These are phyloP conservation scores for Nyssa sinensis DNA, from an alignment of 148 eudicot genomes.

Conservation along the genomic window DNA sequence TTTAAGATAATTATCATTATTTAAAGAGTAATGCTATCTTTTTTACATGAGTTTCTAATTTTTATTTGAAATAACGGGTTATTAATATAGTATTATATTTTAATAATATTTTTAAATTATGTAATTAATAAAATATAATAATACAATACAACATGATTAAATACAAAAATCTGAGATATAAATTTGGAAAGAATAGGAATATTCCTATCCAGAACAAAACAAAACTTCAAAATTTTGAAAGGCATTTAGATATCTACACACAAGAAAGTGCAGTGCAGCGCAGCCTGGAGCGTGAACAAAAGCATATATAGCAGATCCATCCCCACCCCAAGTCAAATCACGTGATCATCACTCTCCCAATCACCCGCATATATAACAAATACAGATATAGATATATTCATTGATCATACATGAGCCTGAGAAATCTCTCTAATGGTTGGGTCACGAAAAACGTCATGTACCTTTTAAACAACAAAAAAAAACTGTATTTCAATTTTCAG, in stretches of 20 bases:
- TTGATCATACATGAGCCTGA: neutral
- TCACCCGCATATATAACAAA: too few relatives aligned
- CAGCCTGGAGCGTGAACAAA: neutral
- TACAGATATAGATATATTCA: neutral
- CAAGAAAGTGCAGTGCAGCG: neutral
- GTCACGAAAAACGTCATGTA: slow-evolving; percentile 33
- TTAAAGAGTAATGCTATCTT: too few relatives aligned
- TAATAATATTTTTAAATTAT: too few relatives aligned
- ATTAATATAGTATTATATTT: too few relatives aligned
- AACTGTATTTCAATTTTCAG: neutral
- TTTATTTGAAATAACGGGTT: too few relatives aligned
- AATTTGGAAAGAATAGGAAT: too few relatives aligned
- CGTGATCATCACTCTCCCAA: neutral
- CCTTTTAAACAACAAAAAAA: neutral
- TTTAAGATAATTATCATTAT: too few relatives aligned
- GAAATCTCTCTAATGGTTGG: slow-evolving; percentile 14
- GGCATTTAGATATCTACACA: neutral
- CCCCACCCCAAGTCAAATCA: neutral
- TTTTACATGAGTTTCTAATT: too few relatives aligned
- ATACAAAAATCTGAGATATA: too few relatives aligned
- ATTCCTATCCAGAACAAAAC: neutral
- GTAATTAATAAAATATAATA: too few relatives aligned
- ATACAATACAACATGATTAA: too few relatives aligned
- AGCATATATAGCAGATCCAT: neutral
- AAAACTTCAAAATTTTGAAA: neutral